phyloP scores from a whole-genome alignment of 345 rosid genomes.

The Linum lewisii region DNA sequence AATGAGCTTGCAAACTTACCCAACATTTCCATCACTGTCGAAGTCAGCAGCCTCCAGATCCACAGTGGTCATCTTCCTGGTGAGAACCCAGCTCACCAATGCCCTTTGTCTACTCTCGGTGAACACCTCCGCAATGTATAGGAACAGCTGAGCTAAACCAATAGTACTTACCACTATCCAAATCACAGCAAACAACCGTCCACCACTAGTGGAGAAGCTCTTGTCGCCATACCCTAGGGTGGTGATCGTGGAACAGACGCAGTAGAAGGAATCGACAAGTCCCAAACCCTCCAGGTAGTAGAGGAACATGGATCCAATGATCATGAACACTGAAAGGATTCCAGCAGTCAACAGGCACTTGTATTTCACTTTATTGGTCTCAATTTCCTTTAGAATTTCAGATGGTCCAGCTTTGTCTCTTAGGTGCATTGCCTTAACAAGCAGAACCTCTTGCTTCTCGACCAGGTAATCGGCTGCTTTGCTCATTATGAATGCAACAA shows the following conservation, averaged over 20 bases:
- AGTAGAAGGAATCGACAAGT: constrained; percentile 54
- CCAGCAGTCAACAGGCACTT: constrained; percentile 37
- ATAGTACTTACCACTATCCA: constrained; percentile 62
- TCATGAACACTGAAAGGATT: constrained; percentile 32
- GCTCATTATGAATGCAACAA: constrained; percentile 50
- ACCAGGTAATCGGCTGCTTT: constrained; percentile 73
- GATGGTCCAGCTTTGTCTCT: constrained; percentile 29
- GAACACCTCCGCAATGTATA: constrained; percentile 52
- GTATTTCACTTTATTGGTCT: constrained; percentile 39
- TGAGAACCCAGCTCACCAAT: constrained; percentile 64
- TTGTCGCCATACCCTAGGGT: constrained; percentile 80
- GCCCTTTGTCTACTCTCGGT: constrained; percentile 52
- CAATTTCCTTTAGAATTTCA: constrained; percentile 45
- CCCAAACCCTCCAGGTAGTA: constrained; percentile 32
- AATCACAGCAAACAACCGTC: constrained; percentile 59
- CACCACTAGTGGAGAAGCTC: constrained; percentile 48
- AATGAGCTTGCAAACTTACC: constrained; percentile 29
- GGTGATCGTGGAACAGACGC: constrained; percentile 74
- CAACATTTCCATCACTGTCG: constrained; percentile 57
- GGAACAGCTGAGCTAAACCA: constrained; percentile 58
- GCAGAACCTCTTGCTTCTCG: constrained; percentile 75
- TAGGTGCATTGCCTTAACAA: constrained; percentile 49
- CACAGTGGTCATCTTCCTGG: constrained; percentile 36
- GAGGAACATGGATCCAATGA: constrained; percentile 43
- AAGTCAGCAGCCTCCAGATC: constrained; percentile 91